Evolutionary conservation across 2,329 filamentous ascomycete genomes (phyloP).

Genomic region (Hymenoscyphus fructigenus): DNA sequence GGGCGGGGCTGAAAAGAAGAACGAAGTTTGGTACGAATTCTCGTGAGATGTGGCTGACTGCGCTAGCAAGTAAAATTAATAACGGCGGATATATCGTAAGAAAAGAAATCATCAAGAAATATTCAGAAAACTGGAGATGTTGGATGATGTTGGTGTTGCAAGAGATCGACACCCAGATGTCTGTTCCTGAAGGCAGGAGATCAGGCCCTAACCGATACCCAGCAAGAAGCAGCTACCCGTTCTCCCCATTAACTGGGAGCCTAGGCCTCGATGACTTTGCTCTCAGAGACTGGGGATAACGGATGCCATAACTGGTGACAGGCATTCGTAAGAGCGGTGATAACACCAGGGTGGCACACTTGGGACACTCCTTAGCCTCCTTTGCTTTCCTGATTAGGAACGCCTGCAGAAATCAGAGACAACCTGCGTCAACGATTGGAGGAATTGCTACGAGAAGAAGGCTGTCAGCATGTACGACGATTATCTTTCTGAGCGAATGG

Average conservation of each 20-base stretch:
- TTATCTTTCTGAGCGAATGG: neutral
- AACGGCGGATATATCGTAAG: neutral
- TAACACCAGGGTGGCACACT: neutral
- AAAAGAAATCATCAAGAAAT: neutral
- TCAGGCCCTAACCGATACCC: neutral
- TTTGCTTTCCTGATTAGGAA: neutral
- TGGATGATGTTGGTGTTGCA: neutral
- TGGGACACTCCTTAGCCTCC: neutral
- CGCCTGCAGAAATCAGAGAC: neutral
- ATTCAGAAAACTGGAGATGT: neutral
- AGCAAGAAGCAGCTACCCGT: neutral
- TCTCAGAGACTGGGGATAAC: neutral
- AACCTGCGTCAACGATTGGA: slow-evolving; percentile 4
- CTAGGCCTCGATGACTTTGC: neutral
- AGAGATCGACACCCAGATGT: slow-evolving; percentile 1
- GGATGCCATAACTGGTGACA: neutral
- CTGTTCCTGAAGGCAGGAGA: slow-evolving; percentile 5
- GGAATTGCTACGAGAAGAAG: neutral
- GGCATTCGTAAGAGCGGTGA: neutral
- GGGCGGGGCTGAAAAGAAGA: slow-evolving; percentile 16
- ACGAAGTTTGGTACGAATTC: neutral
- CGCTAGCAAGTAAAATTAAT: slow-evolving; percentile 5
- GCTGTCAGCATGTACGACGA: slow-evolving; percentile 4
- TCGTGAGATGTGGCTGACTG: slow-evolving; percentile 13
- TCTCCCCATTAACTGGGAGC: neutral